A percentile compares a stretch with the other conserved stretches of the same genome.
phyloP scores from a whole-genome alignment of 768 basidiomycete species.

The Auricularia cornea region DNA sequence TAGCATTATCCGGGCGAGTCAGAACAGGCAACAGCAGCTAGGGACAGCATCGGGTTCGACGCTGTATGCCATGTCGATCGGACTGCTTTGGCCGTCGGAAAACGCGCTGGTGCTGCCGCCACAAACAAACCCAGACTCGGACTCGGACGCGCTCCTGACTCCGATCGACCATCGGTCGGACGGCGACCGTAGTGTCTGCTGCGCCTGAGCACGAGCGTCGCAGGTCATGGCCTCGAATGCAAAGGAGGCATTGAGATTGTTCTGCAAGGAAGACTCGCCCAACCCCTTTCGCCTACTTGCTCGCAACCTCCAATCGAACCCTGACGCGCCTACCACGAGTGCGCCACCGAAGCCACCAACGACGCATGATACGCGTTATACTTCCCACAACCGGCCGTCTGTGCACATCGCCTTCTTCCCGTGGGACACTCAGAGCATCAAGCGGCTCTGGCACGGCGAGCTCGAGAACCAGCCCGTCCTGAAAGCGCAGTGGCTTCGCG shows the following conservation, averaged over 20 bases:
- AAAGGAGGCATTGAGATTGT: not conserved
- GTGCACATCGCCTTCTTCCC: slow-evolving; percentile 40
- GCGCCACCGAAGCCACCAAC: not conserved
- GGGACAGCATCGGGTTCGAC: too few species aligned
- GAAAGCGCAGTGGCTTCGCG: slow-evolving; percentile 32
- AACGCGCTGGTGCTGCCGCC: too few species aligned
- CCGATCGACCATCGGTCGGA: too few species aligned
- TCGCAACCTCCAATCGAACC: not conserved
- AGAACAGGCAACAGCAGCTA: too few species aligned
- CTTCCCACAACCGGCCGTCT: slow-evolving; percentile 15
- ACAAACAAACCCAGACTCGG: too few species aligned
- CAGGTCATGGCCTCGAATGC: not conserved
- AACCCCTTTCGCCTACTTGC: not conserved
- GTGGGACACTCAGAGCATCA: slow-evolving; percentile 31
- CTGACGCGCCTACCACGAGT: not conserved
- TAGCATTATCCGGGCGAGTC: too few species aligned
- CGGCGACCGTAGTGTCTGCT: too few species aligned
- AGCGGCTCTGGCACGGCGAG: slow-evolving; percentile 29
- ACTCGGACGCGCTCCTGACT: too few species aligned
- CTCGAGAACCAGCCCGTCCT: slow-evolving; percentile 19
- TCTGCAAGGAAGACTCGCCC: not conserved
- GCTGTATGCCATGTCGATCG: too few species aligned
- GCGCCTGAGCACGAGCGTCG: too few species aligned
- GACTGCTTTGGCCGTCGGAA: too few species aligned
- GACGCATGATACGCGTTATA: not conserved